These are phyloP conservation scores for Poteriospumella lacustris DNA, from an alignment of 108 stramenopile genomes.

Conservation along the genomic window DNA sequence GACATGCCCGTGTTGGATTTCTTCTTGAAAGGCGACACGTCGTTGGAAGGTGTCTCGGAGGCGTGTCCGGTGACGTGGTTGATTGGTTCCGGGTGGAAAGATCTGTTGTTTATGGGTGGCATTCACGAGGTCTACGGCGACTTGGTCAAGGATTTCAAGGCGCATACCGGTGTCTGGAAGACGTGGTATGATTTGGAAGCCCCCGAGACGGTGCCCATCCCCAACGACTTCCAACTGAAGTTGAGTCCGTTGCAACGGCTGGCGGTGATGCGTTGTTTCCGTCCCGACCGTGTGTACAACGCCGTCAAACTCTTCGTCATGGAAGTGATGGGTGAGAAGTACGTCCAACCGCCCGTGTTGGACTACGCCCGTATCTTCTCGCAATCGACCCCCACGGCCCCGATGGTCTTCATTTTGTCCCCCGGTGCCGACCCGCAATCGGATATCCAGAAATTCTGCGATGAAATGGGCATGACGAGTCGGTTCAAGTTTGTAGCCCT, in stretches of 20 bases:
- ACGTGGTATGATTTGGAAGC: constrained; percentile 64
- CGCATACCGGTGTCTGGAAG: constrained; percentile 43
- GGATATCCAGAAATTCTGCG: constrained; percentile 59
- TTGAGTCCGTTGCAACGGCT: constrained; percentile 54
- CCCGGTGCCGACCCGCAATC: constrained; percentile 65
- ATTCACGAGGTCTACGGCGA: constrained; percentile 38
- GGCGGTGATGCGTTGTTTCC: constrained; percentile 54
- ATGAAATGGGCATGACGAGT: constrained; percentile 56
- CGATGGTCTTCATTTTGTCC: constrained; percentile 64
- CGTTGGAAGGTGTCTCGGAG: constrained; percentile 42
- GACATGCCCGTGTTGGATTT: constrained; percentile 55
- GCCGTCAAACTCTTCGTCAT: constrained; percentile 60
- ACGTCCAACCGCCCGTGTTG: constrained; percentile 65
- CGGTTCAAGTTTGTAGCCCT: constrained; percentile 55
- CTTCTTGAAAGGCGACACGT: constrained; percentile 66
- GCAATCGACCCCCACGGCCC: constrained; percentile 45
- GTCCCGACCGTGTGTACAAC: constrained; percentile 65
- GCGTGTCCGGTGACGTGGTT: constrained; percentile 52
- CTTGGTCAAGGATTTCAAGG: constrained; percentile 41
- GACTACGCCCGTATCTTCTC: constrained; percentile 58
- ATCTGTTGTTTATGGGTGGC: constrained; percentile 44
- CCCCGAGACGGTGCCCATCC: constrained; percentile 52
- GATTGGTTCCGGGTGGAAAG: constrained; percentile 57
- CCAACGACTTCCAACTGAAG: constrained; percentile 33
- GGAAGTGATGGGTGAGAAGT: constrained; percentile 55